Conservation (phyloP, 805 yeast species). For the fission yeast (Schizosaccharomyces pombe) region DNA sequence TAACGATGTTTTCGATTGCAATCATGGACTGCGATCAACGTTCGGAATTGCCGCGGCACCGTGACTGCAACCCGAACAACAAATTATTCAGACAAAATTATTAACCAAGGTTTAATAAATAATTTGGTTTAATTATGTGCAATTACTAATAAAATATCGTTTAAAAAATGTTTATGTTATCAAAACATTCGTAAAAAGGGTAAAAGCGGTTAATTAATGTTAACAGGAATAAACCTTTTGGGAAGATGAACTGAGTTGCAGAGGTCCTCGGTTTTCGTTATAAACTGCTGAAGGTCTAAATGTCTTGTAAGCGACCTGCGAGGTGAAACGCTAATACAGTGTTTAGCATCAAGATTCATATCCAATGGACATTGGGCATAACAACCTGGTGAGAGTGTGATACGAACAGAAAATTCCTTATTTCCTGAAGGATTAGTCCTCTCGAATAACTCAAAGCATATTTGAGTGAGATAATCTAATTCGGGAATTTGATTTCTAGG, state of each 20-base stretch:
- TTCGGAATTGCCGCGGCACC: no score
- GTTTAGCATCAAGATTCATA: conserved; percentile 86
- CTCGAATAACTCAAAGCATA: conserved; percentile 80
- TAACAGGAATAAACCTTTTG: conserved; percentile 45
- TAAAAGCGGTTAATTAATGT: conserved; percentile 12
- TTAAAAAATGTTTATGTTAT: no score
- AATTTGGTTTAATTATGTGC: no score
- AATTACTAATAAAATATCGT: no score
- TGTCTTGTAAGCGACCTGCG: conserved; percentile 76
- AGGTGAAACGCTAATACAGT: conserved; percentile 89
- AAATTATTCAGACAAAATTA: no score
- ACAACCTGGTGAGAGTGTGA: conserved; percentile 92
- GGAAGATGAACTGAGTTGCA: conserved; percentile 78
- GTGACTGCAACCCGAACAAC: no score
- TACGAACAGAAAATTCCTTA: conserved; percentile 69
- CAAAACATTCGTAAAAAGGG: no score
- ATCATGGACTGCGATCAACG: no score
- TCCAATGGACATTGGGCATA: conserved; percentile 95
- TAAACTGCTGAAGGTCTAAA: conserved; percentile 71
- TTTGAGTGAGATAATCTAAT: conserved; percentile 82
- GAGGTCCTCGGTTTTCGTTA: conserved; percentile 54
- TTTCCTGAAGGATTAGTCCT: conserved; percentile 14
- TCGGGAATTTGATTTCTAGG: conserved; percentile 91
- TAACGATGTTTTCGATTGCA: background rate
- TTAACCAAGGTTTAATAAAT: no score